Percentiles rank a stretch among this genome's conserved stretches.
Evolutionary conservation across 169 alveolate genomes (phyloP).

Genomic region (Besnoitia besnoiti): DNA sequence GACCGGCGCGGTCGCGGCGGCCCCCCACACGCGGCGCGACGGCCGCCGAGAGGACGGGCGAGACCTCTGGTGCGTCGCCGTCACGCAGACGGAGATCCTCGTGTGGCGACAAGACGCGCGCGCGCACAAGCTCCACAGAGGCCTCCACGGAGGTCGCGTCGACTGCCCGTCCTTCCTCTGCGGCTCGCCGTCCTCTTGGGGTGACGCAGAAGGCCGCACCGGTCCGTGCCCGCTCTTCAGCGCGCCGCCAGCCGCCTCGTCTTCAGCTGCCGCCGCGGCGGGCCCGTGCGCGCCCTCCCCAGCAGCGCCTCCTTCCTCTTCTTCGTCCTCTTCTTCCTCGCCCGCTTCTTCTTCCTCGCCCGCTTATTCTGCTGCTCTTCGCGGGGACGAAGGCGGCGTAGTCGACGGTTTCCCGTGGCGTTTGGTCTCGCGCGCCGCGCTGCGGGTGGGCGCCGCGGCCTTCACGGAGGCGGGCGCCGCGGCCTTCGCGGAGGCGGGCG

Average conservation of each 20-base stretch:
- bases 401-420: conserved; percentile 4
- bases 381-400: not conserved
- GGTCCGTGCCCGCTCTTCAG: not conserved
- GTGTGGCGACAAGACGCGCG: not conserved
- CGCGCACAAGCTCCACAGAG: not conserved
- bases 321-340: not conserved
- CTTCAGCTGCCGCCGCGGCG: no score
- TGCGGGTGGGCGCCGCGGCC: not conserved
- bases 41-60: not conserved
- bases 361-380: not conserved
- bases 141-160: not conserved
- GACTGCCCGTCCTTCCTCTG: not conserved
- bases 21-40: not conserved
- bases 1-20: not conserved
- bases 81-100: not conserved
- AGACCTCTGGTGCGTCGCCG: conserved; percentile 33
- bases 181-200: not conserved
- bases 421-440: not conserved
- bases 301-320: not conserved
- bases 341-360: not conserved
- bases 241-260: not conserved
- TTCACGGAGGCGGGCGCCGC: not conserved
- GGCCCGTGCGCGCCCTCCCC: no score
- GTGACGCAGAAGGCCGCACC: not conserved
- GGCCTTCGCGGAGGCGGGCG: not conserved